Base-by-base conservation (phyloP, 208 protist species). In the Crithidia expoeki region DNA sequence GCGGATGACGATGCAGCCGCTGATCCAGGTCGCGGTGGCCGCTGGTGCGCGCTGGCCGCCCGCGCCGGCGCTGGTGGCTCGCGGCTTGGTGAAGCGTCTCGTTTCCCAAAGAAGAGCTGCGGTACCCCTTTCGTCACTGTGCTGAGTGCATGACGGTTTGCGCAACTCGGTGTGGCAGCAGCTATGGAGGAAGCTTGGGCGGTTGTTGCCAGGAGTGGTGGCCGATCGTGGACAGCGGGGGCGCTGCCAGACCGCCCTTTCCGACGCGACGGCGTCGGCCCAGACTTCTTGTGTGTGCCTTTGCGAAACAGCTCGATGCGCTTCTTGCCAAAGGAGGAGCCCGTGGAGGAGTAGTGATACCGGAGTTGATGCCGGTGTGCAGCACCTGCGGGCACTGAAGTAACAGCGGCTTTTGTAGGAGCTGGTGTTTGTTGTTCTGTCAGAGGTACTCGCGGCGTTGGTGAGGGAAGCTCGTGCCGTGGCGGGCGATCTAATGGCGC, bases 91-190 rank as follows among this genome's bases (percentile, higher is more conserved):
- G 68, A 60, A 19, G 36, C n/a, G 9, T 50, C 60, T 23, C 59
- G 50, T 60, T 68, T 67, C 12, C 59, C 59, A 23, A 68, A 74
- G 32, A 74, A 74, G 4, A 74, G 50, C 68, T 74, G 68, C 36
- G 68, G 68, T 7, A 74, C 68, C 17, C 51, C 60, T n/a, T 62
- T 62, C 0, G 59, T 68, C 19, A 74, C 68, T 2, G 68, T 67
- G 38, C 12, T 60, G 11, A 34, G 14, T 9, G 66, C 36, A 32
- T 14, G 17, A 11, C 6, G 4, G 36, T 23, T 49, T 17, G 2
- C 34, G 21, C 9, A 21, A 16, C 17, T 49, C 52, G 63, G 28
- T n/a, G 32, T 40, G 0, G 60, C 53, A 11, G 53, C 32, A 3
- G 32, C 16, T 4, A 19, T 7, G 21, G 23, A 7, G 5, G n/a